Conservation (phyloP, 2,329 filamentous ascomycete species). For the Colletotrichum lini region DNA sequence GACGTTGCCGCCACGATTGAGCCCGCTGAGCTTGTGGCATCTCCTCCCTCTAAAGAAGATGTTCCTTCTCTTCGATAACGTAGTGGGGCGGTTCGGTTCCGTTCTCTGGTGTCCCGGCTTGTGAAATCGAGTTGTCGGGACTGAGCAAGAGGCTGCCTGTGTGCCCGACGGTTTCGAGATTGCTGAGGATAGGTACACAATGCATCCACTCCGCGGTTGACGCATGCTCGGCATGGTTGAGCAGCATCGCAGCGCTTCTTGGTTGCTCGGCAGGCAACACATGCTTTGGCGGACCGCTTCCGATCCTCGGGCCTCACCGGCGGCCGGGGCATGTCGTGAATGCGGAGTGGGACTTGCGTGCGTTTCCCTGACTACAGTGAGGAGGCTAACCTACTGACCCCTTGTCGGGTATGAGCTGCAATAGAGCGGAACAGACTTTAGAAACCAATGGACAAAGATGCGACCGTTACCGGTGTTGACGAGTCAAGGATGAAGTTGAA, state of each 20-base stretch:
- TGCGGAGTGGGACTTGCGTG: not conserved
- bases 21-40: not conserved
- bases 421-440: not conserved
- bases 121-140: not conserved
- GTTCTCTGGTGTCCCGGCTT: not conserved
- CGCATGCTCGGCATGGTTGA: conserved; percentile 56
- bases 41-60: not conserved
- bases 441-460: not conserved
- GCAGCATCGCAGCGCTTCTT: conserved; percentile 67
- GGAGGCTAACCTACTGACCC: not conserved
- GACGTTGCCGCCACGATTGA: not conserved
- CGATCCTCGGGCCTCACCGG: conserved; percentile 65
- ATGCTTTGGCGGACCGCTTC: conserved; percentile 64
- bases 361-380: too few species aligned
- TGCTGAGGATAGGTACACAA: conserved; percentile 20
- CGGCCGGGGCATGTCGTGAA: conserved; percentile 63
- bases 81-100: not conserved
- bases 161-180: not conserved
- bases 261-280: conserved; percentile 61
- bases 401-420: not conserved
- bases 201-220: conserved; percentile 16
- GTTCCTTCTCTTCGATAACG: not conserved
- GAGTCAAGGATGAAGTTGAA: not conserved
- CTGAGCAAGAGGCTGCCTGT: not conserved
- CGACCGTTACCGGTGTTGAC: not conserved